Evolutionary conservation across 2,329 filamentous ascomycete species (phyloP).

Genomic region (Talaromyces sp.): DNA sequence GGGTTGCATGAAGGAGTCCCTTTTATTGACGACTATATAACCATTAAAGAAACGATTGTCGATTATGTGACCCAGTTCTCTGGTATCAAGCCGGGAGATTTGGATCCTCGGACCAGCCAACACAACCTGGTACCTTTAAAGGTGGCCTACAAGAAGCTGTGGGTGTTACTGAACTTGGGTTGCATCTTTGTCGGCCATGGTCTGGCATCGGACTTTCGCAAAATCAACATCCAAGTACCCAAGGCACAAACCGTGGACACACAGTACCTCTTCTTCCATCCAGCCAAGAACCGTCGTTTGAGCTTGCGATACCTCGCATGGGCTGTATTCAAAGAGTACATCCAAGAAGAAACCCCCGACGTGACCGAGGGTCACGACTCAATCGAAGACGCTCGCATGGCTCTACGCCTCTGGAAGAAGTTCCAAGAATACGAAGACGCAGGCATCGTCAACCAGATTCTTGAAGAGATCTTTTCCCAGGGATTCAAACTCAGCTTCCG

Average conservation of each 20-base stretch:
- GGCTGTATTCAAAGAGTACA: slow-evolving; percentile 86
- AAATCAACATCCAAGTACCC: slow-evolving; percentile 96
- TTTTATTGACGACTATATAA: slow-evolving; percentile 97
- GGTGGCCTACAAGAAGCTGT: slow-evolving; percentile 94
- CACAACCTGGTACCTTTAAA: slow-evolving; percentile 87
- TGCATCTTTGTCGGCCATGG: slow-evolving; percentile 93
- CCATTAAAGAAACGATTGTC: slow-evolving; percentile 82
- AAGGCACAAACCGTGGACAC: slow-evolving; percentile 90
- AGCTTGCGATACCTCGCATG: slow-evolving; percentile 89
- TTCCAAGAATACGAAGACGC: slow-evolving; percentile 86
- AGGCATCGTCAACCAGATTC: slow-evolving; percentile 74
- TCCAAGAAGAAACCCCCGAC: slow-evolving; percentile 69
- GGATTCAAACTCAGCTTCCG: slow-evolving; percentile 57
- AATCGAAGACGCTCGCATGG: slow-evolving; percentile 90
- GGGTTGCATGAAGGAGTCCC: slow-evolving; percentile 75
- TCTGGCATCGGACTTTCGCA: slow-evolving; percentile 90
- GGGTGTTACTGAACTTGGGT: slow-evolving; percentile 90
- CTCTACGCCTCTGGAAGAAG: slow-evolving; percentile 82
- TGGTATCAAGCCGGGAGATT: slow-evolving; percentile 78
- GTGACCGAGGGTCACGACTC: slow-evolving; percentile 67
- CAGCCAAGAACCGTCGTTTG: slow-evolving; percentile 75
- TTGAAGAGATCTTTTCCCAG: slow-evolving; percentile 78
- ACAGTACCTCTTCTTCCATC: slow-evolving; percentile 82
- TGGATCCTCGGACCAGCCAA: slow-evolving; percentile 71
- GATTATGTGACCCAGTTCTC: slow-evolving; percentile 95